Base-by-base conservation (phyloP, 129 eudicot species). In the Chrysanthemum lavandulifolium region DNA sequence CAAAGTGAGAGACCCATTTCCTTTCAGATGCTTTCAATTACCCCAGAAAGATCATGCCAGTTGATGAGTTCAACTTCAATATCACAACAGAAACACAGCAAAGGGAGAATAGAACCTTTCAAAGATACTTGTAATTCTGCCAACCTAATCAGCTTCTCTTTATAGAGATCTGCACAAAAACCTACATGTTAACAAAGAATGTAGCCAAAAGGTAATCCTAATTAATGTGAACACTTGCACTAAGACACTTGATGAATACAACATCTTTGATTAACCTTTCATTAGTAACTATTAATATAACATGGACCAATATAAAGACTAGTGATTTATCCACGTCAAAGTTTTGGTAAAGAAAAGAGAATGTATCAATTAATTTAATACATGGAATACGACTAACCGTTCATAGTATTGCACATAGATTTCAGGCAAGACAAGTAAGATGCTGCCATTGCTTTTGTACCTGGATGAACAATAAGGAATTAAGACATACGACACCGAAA, bases 21-120 rank as follows among this genome's bases (percentile, higher is more conserved):
- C 7, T 40, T 7, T 5, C 7, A 40, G 45, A 29, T 40, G 45
- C 45, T 40, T 40, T 4, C 40, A 33, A 33, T 33, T 4, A 5
- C 40, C 40, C 40, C 6, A 4, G 7, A 33, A 33, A 33, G 40
- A 33, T 33, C 59, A 54, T 14, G 59, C 59, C 59, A 54, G 59
- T 54, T 54, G 19, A 14, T 2, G 3, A 54, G 6, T 54, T 5
- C n/a, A 54, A 54, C 5, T 54, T 5, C n/a, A 54, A 54, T n/a
- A 2, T 14, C 19, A 54, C 10, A n/a, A 55, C 60, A 40, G 7
- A 40, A 40, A 40, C 45, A 40, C 45, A 40, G 7, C 45, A 55
- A 55, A 15, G 25, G 60, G 60, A 55, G 60, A 55, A 55, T 55
- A 55, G 10, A 55, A 55, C 60, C 60, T 54, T 15, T 54, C 21